Evolutionary conservation across 2,329 filamentous ascomycete genomes (phyloP).

Genomic region (Epichloe glyceriae): DNA sequence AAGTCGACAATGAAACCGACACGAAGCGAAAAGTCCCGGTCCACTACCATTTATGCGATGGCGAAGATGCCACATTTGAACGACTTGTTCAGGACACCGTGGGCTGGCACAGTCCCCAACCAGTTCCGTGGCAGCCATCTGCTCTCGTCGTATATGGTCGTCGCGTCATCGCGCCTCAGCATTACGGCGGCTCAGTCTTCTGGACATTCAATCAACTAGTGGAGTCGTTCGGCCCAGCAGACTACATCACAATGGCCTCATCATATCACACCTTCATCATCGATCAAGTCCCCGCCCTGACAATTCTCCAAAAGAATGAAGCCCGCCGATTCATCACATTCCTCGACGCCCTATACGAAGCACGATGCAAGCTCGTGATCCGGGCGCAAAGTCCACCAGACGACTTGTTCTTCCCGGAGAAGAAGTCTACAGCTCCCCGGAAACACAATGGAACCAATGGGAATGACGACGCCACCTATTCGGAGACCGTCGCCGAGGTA

Average conservation of each 20-base stretch:
- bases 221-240: slow-evolving; percentile 58
- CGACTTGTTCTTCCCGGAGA: slow-evolving; percentile 64
- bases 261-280: slow-evolving; percentile 69
- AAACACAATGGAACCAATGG: slow-evolving; percentile 5
- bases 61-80: slow-evolving; percentile 17
- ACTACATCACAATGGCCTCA: slow-evolving; percentile 72
- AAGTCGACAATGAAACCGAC: neutral
- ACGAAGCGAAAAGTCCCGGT: slow-evolving; percentile 14
- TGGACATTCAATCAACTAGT: slow-evolving; percentile 62
- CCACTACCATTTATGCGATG: slow-evolving; percentile 16
- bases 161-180: slow-evolving; percentile 42
- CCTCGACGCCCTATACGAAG: slow-evolving; percentile 69
- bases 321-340: slow-evolving; percentile 69
- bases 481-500: slow-evolving; percentile 45
- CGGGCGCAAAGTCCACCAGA: slow-evolving; percentile 57
- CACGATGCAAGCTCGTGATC: slow-evolving; percentile 63
- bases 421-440: slow-evolving; percentile 10
- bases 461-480: slow-evolving; percentile 27
- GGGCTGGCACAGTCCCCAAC: slow-evolving; percentile 10
- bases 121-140: slow-evolving; percentile 28
- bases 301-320: slow-evolving; percentile 62
- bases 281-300: slow-evolving; percentile 55
- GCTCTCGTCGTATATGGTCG: slow-evolving; percentile 49
- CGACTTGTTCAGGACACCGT: slow-evolving; percentile 12
- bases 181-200: slow-evolving; percentile 42